Percentiles rank a stretch among this genome's conserved stretches.
Evolutionary conservation across 768 basidiomycete genomes (phyloP).

Genomic region (Russula sp.): DNA sequence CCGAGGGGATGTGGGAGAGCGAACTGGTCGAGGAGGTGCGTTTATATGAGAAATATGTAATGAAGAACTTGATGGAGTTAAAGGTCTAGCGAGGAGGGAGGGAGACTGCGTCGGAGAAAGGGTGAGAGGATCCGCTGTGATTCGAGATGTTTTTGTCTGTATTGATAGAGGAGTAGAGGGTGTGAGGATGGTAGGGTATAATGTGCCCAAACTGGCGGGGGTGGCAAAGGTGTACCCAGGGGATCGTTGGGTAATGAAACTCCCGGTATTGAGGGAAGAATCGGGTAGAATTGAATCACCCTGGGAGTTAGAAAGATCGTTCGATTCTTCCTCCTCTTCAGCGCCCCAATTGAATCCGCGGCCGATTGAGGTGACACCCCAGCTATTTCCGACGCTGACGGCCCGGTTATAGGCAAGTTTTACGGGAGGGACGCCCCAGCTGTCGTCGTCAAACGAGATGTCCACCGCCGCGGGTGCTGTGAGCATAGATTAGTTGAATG

Average conservation of each 20-base stretch:
- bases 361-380: constrained; percentile 83
- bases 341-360: constrained; percentile 72
- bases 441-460: constrained; percentile 61
- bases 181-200: constrained; percentile 32
- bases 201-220: constrained; percentile 31
- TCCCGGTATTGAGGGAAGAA: constrained; percentile 9
- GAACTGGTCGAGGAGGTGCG: constrained; percentile 40
- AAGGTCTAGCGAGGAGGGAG: constrained; percentile 34
- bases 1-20: constrained; percentile 54
- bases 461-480: constrained; percentile 54
- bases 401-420: constrained; percentile 50
- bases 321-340: constrained; percentile 38
- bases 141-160: constrained; percentile 26
- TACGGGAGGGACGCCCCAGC: constrained; percentile 57
- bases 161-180: constrained; percentile 24
- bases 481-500: constrained; percentile 44
- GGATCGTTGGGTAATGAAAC: constrained; percentile 23
- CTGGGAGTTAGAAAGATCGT: constrained; percentile 16
- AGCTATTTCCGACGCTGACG: constrained; percentile 71
- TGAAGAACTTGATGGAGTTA: constrained; percentile 27
- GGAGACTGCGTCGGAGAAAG: constrained; percentile 35
- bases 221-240: constrained; percentile 25
- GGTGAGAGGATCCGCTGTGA: constrained; percentile 34
- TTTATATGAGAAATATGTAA: constrained; percentile 35
- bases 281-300: constrained; percentile 24